phyloP scores from a whole-genome alignment of 495 filamentous ascomycete species.

The Lepraria neglecta region DNA sequence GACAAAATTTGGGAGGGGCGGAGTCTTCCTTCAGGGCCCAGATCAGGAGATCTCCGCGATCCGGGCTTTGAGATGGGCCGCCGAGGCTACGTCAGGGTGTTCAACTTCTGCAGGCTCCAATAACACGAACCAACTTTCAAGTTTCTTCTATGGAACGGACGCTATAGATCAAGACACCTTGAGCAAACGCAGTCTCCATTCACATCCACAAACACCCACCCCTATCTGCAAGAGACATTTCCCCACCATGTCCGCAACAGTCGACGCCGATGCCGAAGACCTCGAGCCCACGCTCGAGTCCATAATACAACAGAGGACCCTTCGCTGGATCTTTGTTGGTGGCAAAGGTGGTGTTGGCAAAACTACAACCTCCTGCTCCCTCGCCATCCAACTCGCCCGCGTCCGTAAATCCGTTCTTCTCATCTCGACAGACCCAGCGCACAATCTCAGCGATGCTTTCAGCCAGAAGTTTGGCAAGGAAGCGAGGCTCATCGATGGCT shows the following conservation, averaged over 20 bases:
- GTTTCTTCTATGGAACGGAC: no score
- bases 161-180: background rate
- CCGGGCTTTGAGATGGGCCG: no score
- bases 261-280: slow-evolving; percentile 63
- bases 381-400: slow-evolving; percentile 96
- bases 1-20: background rate
- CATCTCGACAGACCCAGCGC: slow-evolving; percentile 96
- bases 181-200: background rate
- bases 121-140: no score
- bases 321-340: slow-evolving; percentile 99
- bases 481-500: slow-evolving; percentile 84
- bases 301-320: slow-evolving; percentile 84
- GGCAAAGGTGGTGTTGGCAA: slow-evolving; percentile 99
- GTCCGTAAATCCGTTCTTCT: slow-evolving; percentile 91
- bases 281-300: slow-evolving; percentile 91
- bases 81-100: no score
- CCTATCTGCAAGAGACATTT: background rate
- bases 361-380: slow-evolving; percentile 95
- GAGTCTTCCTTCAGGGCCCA: background rate
- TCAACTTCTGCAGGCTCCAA: no score
- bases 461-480: slow-evolving; percentile 99
- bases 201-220: background rate
- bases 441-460: slow-evolving; percentile 98
- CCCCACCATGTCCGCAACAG: slow-evolving; percentile 53
- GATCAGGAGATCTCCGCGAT: no score